A percentile compares a stretch with the other conserved stretches of the same genome.
Conservation (phyloP, 1,139 yeast species). For the Pichia sp. region DNA sequence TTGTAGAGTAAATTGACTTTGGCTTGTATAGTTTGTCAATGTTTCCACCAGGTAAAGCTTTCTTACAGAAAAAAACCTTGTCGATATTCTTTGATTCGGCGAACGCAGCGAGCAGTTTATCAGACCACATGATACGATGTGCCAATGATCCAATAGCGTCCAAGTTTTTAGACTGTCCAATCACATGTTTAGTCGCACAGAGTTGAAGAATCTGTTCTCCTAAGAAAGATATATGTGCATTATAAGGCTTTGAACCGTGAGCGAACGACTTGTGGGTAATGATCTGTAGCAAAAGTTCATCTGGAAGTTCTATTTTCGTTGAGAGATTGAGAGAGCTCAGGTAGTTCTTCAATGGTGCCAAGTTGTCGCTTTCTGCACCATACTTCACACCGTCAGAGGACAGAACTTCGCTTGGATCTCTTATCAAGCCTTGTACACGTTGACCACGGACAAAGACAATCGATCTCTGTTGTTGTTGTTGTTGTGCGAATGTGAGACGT, state of each 20-base stretch:
- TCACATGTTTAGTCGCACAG: conserved; percentile 42
- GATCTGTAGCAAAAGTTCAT: conserved; percentile 64
- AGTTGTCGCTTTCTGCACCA: conserved; percentile 47
- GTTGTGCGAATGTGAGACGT: neutral
- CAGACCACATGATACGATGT: conserved; percentile 49
- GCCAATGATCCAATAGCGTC: conserved; percentile 57
- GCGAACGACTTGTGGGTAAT: conserved; percentile 93
- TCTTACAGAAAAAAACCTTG: conserved; percentile 66
- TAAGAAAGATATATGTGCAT: conserved; percentile 73
- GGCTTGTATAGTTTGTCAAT: conserved; percentile 52
- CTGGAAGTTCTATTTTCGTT: conserved; percentile 41
- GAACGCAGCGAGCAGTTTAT: conserved; percentile 48
- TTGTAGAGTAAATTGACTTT: conserved; percentile 54
- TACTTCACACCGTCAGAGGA: conserved; percentile 58
- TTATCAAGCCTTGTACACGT: conserved; percentile 68
- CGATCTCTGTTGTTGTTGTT: conserved; percentile 15
- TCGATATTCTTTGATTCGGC: conserved; percentile 47
- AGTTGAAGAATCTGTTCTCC: conserved; percentile 73
- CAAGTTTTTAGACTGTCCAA: conserved; percentile 41
- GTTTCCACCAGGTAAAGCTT: conserved; percentile 31
- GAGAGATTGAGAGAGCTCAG: conserved; percentile 29
- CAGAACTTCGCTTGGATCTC: conserved; percentile 66
- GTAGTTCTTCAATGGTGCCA: conserved; percentile 45
- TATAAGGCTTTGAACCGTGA: conserved; percentile 82
- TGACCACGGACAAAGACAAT: conserved; percentile 47